These are phyloP conservation scores for Eragrostis curvula DNA, from an alignment of 176 grass and related monocot species.

Conservation along the genomic window DNA sequence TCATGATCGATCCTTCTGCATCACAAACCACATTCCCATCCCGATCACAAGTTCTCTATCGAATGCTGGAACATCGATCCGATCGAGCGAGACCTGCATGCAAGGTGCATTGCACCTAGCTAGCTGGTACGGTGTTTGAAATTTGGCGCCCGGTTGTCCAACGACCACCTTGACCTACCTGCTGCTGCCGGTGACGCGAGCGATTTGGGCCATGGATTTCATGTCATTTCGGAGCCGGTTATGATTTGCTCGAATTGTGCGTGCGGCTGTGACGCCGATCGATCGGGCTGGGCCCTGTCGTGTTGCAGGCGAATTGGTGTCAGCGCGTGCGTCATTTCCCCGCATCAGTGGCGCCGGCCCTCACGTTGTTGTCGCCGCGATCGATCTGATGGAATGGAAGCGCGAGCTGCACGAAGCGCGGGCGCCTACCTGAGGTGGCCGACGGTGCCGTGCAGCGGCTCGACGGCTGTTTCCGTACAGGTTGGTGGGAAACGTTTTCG, in stretches of 20 bases:
- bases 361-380: constrained; percentile 40
- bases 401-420: neutral
- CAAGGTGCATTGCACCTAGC: constrained; percentile 51
- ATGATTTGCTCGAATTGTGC: neutral
- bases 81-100: constrained; percentile 13
- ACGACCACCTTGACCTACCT: neutral
- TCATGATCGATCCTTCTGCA: neutral
- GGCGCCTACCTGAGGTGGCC: neutral
- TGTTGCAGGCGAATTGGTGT: constrained; percentile 56
- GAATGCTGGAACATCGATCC: neutral
- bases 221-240: neutral
- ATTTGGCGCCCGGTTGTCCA: neutral
- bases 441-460: neutral
- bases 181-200: neutral
- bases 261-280: constrained; percentile 23
- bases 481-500: neutral
- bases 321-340: constrained; percentile 66
- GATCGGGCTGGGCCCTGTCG: constrained; percentile 33
- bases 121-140: neutral
- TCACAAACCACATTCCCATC: neutral
- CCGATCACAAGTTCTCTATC: constrained; percentile 34
- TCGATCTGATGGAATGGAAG: neutral
- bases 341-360: neutral
- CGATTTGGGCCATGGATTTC: neutral
- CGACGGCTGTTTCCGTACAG: neutral